A percentile compares a stretch with the other conserved stretches of the same genome.
Evolutionary conservation across 768 basidiomycete genomes (phyloP).

Genomic region (Xerocomellus chrysenteron): DNA sequence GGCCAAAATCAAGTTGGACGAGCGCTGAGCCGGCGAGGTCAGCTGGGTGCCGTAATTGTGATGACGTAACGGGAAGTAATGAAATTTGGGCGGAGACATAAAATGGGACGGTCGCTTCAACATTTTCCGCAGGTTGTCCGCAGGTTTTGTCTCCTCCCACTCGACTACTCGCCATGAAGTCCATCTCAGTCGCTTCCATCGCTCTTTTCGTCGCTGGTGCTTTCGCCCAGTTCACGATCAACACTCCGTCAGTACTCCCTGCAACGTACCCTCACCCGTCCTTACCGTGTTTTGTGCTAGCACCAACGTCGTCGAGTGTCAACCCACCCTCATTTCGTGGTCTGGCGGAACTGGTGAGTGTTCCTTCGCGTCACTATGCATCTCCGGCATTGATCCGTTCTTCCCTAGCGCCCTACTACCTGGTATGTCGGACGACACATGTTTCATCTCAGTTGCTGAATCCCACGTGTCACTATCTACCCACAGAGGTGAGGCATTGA

Average conservation of each 20-base stretch:
- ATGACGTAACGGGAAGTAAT: slow-evolving; percentile 11
- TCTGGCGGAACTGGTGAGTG: slow-evolving; percentile 54
- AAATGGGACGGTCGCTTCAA: slow-evolving; percentile 22
- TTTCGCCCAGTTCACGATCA: slow-evolving; percentile 53
- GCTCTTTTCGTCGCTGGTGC: slow-evolving; percentile 43
- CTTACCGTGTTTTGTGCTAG: slow-evolving; percentile 32
- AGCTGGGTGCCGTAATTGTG: slow-evolving; percentile 1
- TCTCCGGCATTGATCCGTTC: not conserved
- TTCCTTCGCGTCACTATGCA: not conserved
- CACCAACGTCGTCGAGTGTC: slow-evolving; percentile 50
- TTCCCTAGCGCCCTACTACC: slow-evolving; percentile 54
- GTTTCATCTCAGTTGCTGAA: not conserved
- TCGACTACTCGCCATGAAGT: slow-evolving; percentile 45
- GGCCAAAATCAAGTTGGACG: not conserved
- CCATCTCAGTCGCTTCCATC: slow-evolving; percentile 33
- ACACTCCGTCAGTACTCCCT: slow-evolving; percentile 64
- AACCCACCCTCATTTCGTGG: slow-evolving; percentile 57
- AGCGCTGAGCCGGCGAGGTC: not conserved
- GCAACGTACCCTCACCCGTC: not conserved
- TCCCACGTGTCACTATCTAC: not conserved
- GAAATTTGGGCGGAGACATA: slow-evolving; percentile 35
- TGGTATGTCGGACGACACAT: slow-evolving; percentile 47
- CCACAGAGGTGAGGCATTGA: slow-evolving; percentile 39
- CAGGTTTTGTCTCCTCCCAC: slow-evolving; percentile 8
- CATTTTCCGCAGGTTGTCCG: slow-evolving; percentile 15